Conservation (phyloP, 495 filamentous ascomycete species). For the Penicillium paxilli region DNA sequence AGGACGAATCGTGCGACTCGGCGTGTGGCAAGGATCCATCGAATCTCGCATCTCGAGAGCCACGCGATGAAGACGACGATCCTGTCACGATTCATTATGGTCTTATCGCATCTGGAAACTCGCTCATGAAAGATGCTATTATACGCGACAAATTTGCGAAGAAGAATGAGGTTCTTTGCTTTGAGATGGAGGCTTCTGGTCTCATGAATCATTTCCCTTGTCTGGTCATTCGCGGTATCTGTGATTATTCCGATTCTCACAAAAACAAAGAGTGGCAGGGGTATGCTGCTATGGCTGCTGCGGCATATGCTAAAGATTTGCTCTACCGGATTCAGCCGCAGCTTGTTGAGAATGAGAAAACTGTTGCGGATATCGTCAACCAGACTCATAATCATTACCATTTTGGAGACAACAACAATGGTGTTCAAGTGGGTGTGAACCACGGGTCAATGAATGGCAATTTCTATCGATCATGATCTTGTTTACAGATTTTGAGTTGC, state of each 20-base stretch:
- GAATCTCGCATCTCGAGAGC: not conserved
- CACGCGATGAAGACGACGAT: not conserved
- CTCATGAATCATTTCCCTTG: constrained; percentile 6
- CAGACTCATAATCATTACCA: not conserved
- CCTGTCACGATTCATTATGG: not conserved
- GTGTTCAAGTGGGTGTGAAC: not conserved
- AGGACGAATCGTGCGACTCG: not conserved
- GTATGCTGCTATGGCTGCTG: constrained; percentile 26
- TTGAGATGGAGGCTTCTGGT: constrained; percentile 6
- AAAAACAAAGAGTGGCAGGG: constrained; percentile 29
- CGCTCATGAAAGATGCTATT: not conserved
- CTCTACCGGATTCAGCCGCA: not conserved
- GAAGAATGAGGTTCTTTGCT: not conserved
- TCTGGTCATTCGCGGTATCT: constrained; percentile 22
- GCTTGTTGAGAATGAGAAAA: not conserved
- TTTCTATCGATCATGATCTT: not conserved
- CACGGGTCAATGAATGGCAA: not conserved
- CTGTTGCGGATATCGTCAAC: not conserved
- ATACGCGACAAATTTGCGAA: not conserved
- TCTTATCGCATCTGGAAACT: constrained; percentile 3
- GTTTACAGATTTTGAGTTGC: too few species aligned
- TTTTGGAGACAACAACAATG: not conserved
- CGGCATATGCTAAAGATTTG: constrained; percentile 4
- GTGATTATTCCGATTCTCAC: constrained; percentile 29
- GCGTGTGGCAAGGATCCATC: not conserved